A percentile compares a stretch with the other conserved stretches of the same genome.
phyloP scores from a whole-genome alignment of 495 filamentous ascomycete genomes.

The Staphylotrichum longicolle region DNA sequence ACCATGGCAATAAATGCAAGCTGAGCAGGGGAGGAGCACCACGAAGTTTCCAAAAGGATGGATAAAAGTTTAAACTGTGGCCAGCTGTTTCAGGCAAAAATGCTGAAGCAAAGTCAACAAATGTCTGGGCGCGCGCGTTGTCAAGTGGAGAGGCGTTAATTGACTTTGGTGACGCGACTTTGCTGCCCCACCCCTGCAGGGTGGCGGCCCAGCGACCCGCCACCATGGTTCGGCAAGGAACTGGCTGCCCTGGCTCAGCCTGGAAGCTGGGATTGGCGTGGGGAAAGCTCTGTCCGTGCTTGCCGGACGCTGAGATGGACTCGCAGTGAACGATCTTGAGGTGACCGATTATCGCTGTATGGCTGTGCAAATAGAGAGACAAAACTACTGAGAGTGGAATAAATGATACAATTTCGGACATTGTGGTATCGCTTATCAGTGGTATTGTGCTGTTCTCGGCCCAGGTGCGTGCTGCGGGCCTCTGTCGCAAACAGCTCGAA shows the following conservation, averaged over 20 bases:
- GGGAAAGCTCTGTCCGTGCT: too few species aligned
- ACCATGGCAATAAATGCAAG: constrained; percentile 46
- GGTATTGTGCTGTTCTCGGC: not conserved
- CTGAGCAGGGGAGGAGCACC: too few species aligned
- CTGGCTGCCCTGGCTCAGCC: too few species aligned
- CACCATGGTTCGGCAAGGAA: constrained; percentile 17
- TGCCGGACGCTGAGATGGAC: too few species aligned
- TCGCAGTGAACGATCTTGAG: too few species aligned
- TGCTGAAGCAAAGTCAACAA: not conserved
- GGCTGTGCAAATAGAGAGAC: too few species aligned
- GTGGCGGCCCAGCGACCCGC: constrained; percentile 13
- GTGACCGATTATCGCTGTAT: not conserved
- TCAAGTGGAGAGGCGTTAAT: constrained; percentile 10
- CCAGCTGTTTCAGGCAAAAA: not conserved
- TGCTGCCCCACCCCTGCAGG: not conserved
- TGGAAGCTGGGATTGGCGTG: constrained; percentile 8
- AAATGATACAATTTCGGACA: too few species aligned
- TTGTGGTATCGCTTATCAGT: not conserved
- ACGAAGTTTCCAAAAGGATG: too few species aligned
- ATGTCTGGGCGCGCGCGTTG: not conserved
- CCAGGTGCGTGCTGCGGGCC: too few species aligned
- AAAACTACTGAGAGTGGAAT: too few species aligned
- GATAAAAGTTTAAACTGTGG: not conserved
- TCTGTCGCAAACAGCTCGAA: too few species aligned
- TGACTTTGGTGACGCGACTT: constrained; percentile 19